phyloP scores from a whole-genome alignment of 2,329 filamentous ascomycete species.

The Stagonosporopsis cucurbitacearum region DNA sequence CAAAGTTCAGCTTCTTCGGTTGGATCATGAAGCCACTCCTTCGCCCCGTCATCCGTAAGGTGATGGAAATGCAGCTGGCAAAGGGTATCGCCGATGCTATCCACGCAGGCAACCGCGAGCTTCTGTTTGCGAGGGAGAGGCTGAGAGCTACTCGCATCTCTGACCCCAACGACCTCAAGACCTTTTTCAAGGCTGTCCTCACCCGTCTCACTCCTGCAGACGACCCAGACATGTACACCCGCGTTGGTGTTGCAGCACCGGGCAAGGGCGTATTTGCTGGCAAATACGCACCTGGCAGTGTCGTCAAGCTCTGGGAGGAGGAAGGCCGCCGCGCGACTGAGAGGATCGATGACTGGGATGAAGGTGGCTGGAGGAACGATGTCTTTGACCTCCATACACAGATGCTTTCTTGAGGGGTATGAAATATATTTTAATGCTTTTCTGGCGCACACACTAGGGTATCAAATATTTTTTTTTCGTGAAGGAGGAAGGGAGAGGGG shows the following conservation, averaged over 20 bases:
- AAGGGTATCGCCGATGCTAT: conserved; percentile 72
- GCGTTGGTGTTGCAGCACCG: conserved; percentile 71
- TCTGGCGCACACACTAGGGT: background rate
- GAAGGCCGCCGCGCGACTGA: conserved; percentile 75
- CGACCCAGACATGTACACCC: conserved; percentile 77
- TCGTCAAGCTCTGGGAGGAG: conserved; percentile 89
- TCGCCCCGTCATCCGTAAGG: conserved; percentile 78
- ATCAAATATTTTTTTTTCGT: background rate
- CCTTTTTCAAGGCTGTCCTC: conserved; percentile 82
- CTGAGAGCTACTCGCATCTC: conserved; percentile 85
- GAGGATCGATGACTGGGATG: conserved; percentile 74
- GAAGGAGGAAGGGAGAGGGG: too few relatives aligned
- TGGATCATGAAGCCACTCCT: conserved; percentile 87
- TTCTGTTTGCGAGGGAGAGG: conserved; percentile 85
- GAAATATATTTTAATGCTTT: background rate
- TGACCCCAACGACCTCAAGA: conserved; percentile 77
- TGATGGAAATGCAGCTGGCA: conserved; percentile 80
- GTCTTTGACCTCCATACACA: conserved; percentile 69
- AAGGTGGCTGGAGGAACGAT: conserved; percentile 80
- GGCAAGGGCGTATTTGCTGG: conserved; percentile 75
- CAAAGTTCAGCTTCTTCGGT: conserved; percentile 76
- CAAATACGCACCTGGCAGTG: conserved; percentile 85
- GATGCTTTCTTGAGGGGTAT: conserved; percentile 25
- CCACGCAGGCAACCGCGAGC: conserved; percentile 78
- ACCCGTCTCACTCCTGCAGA: conserved; percentile 74